Percentiles rank a stretch among this genome's conserved stretches.
Evolutionary conservation across 2,329 filamentous ascomycete species (phyloP).

Genomic region (Pseudophaeomoniella oleicola): DNA sequence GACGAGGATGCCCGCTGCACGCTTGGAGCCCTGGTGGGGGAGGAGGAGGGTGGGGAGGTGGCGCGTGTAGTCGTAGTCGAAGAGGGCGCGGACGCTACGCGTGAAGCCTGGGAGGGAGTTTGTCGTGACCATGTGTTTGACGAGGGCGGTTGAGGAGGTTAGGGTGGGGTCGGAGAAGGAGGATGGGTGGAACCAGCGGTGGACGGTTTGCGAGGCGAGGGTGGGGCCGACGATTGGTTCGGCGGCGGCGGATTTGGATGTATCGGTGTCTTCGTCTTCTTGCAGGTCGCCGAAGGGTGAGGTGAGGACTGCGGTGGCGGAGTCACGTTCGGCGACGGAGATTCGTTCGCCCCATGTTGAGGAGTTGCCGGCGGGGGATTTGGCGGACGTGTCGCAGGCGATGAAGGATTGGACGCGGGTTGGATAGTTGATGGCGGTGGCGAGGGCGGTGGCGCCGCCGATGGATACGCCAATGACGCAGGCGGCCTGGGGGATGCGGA

Average conservation of each 20-base stretch:
- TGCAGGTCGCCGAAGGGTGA: not conserved
- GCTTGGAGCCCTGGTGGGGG: slow-evolving; percentile 3
- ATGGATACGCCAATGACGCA: slow-evolving; percentile 64
- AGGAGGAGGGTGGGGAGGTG: too few relatives aligned
- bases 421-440: slow-evolving; percentile 55
- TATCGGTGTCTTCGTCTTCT: too few relatives aligned
- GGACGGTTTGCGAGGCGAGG: slow-evolving; percentile 56
- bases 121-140: slow-evolving; percentile 52
- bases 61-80: slow-evolving; percentile 31
- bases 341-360: slow-evolving; percentile 69
- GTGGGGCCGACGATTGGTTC: slow-evolving; percentile 44
- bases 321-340: slow-evolving; percentile 46
- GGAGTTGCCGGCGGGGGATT: slow-evolving; percentile 58
- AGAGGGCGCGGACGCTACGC: slow-evolving; percentile 55
- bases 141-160: slow-evolving; percentile 38
- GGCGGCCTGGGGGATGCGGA: slow-evolving; percentile 53
- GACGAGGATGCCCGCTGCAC: slow-evolving; percentile 30
- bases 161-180: slow-evolving; percentile 39
- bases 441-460: slow-evolving; percentile 64
- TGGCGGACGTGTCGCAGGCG: slow-evolving; percentile 65
- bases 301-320: slow-evolving; percentile 14
- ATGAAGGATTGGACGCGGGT: slow-evolving; percentile 46
- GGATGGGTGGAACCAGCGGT: slow-evolving; percentile 55
- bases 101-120: slow-evolving; percentile 65
- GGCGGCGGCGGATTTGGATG: slow-evolving; percentile 21